A percentile compares a stretch with the other conserved stretches of the same genome.
Conservation (phyloP, 805 yeast species). For the Blastobotrys robertii region DNA sequence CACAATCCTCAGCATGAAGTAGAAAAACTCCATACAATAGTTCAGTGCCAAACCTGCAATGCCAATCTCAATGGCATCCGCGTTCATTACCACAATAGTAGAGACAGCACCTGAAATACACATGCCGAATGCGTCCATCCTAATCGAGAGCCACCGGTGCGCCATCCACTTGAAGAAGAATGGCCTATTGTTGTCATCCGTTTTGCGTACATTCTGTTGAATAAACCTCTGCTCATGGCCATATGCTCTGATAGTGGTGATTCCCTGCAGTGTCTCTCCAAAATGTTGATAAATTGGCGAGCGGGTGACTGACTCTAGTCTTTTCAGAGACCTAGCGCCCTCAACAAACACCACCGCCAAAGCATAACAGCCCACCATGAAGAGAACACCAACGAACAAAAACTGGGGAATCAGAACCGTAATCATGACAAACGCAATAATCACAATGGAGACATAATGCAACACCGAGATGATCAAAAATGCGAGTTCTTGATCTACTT, state of each 20-base stretch:
- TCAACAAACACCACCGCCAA: constrained; percentile 39
- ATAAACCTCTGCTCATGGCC: constrained; percentile 83
- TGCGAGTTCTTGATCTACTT: constrained; percentile 85
- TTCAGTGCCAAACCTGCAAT: constrained; percentile 89
- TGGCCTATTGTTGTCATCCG: constrained; percentile 81
- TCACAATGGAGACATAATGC: constrained; percentile 50
- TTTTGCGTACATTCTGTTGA: constrained; percentile 63
- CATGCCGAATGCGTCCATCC: constrained; percentile 78
- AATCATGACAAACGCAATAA: constrained; percentile 62
- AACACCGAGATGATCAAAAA: constrained; percentile 57
- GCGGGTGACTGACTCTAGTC: constrained; percentile 77
- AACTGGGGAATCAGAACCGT: constrained; percentile 46
- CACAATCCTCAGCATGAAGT: constrained; percentile 82
- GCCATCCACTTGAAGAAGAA: constrained; percentile 91
- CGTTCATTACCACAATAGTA: constrained; percentile 56
- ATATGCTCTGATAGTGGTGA: constrained; percentile 88
- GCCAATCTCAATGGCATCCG: constrained; percentile 72
- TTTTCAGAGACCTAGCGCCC: constrained; percentile 80
- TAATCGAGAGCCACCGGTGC: constrained; percentile 83
- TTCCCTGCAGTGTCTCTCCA: constrained; percentile 84
- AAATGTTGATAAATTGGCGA: constrained; percentile 96
- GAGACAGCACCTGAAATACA: constrained; percentile 72
- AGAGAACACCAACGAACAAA: constrained; percentile 66
- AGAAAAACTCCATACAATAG: constrained; percentile 81
- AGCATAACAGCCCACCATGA: constrained; percentile 17